These are phyloP conservation scores for Aspergillus piperis DNA, from an alignment of 2,329 filamentous ascomycete species.

Conservation along the genomic window DNA sequence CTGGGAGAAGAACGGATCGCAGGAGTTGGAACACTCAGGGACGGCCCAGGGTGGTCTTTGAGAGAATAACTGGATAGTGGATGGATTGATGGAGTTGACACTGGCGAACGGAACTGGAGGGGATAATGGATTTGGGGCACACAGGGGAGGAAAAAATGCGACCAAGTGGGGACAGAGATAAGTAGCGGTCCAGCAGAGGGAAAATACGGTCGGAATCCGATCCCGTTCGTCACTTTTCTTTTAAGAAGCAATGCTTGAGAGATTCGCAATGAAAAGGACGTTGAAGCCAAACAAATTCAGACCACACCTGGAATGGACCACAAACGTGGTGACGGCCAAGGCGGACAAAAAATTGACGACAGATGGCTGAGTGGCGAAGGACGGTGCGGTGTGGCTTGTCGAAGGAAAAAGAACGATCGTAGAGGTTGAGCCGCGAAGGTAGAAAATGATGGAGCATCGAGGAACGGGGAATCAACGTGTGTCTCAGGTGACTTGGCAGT, in stretches of 20 bases:
- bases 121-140: background rate
- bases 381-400: background rate
- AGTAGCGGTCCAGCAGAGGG: background rate
- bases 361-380: background rate
- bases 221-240: background rate
- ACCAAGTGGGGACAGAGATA: background rate
- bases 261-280: background rate
- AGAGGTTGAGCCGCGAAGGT: background rate
- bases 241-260: background rate
- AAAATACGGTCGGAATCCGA: background rate
- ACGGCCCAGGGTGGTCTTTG: background rate
- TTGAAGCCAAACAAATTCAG: background rate
- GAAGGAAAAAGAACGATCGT: background rate
- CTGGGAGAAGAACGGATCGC: background rate
- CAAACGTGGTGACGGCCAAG: background rate
- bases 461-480: background rate
- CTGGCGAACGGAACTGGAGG: background rate
- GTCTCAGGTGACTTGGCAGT: background rate
- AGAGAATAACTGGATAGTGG: background rate
- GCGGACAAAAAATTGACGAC: background rate
- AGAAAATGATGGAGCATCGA: background rate
- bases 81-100: background rate
- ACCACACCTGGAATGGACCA: background rate
- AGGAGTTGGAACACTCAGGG: background rate
- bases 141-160: background rate